Evolutionary conservation across 2,329 filamentous ascomycete genomes (phyloP), one percentile per base, ranked within the genome.

Genomic region (Fusarium euwallaceae): DNA sequence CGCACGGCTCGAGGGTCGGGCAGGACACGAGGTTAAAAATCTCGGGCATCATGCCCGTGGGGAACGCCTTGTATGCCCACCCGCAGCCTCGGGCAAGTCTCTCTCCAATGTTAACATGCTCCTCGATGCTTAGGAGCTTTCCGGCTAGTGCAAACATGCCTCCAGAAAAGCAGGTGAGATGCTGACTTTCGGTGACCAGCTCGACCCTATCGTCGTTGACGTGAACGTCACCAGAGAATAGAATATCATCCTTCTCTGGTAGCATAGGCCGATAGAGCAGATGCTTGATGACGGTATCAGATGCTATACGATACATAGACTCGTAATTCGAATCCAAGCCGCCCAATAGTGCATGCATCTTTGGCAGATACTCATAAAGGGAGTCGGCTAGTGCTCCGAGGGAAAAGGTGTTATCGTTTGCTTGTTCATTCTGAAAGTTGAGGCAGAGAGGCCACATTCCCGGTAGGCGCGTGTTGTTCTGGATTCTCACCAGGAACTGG

Each of bases 391-490:
- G 79, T 2, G 86, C 89, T 17, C 89, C 89, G 2, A 91, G 82
- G 0, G 87, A 88, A 74, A 88, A 91, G 4, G 66, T 81, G 8
- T 83, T 83, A n/a, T 74, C 78, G 11, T 82, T 67, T 84, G 80
- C 89, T 14, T 91, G 84, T 48, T 93, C 91, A 70, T 90, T 85
- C 17, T 77, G 77, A 14, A 83, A 81, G 81, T 95, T 89, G 41
- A 97, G 83, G 43, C 85, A 86, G 9, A 90, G 86, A 1, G 94
- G 93, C 93, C 93, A 97, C 85, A 97, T 88, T 4, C 94, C 94
- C 0, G 94, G 94, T 6, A 96, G 82, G 17, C 84, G 86, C 0
- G 94, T 95, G 6, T 86, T 82, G 77, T 91, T 90, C 82, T 97
- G 94, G 64, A 89, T 89, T 45, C 87, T 85, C 64, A 92, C 88